phyloP scores from a whole-genome alignment of 2,329 filamentous ascomycete species.

The Phyllosticta citribraziliensis region DNA sequence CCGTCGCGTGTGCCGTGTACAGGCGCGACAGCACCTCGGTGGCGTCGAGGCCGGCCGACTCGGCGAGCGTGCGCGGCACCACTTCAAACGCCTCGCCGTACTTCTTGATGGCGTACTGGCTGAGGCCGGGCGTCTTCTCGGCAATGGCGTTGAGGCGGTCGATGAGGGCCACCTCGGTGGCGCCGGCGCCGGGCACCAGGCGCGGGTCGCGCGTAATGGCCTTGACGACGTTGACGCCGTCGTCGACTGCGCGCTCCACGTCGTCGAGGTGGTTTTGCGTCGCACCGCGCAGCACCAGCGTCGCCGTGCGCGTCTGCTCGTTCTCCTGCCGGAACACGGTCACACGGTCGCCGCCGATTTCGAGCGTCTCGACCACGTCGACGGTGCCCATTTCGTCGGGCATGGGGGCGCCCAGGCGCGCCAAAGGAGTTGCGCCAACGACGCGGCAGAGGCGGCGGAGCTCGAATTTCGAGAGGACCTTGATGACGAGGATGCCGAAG shows the following conservation, averaged over 20 bases:
- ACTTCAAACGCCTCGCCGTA: constrained; percentile 97
- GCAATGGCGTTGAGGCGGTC: constrained; percentile 84
- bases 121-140: constrained; percentile 83
- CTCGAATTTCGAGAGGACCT: constrained; percentile 97
- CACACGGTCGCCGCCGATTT: constrained; percentile 95
- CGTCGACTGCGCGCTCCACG: constrained; percentile 91
- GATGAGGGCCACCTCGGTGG: constrained; percentile 86
- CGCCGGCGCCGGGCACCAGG: constrained; percentile 86
- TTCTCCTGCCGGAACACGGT: constrained; percentile 97
- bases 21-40: constrained; percentile 91
- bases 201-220: constrained; percentile 90
- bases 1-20: constrained; percentile 77
- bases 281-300: constrained; percentile 84
- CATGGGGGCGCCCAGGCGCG: constrained; percentile 92
- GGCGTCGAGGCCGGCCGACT: constrained; percentile 89
- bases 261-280: constrained; percentile 98
- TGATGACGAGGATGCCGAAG: constrained; percentile 90
- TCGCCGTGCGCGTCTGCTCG: constrained; percentile 84
- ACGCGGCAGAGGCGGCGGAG: constrained; percentile 90
- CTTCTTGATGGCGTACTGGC: constrained; percentile 96
- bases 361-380: constrained; percentile 90
- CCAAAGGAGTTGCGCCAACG: constrained; percentile 91
- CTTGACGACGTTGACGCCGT: constrained; percentile 97
- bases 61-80: constrained; percentile 83
- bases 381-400: constrained; percentile 98